Conservation (phyloP, 176 grass and related monocot genomes). For the Stipa capillata region DNA sequence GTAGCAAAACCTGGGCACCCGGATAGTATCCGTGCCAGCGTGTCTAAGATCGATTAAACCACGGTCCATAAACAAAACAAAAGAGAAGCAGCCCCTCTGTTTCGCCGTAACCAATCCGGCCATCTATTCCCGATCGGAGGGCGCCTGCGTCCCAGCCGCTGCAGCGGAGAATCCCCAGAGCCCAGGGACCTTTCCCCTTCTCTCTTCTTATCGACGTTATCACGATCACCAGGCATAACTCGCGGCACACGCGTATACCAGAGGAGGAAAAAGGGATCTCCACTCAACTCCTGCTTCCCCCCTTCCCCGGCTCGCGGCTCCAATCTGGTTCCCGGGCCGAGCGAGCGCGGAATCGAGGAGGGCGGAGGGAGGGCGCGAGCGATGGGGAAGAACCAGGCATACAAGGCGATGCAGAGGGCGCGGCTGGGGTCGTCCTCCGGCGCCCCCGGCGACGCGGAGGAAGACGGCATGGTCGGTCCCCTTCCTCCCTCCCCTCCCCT, state of each 20-base stretch:
- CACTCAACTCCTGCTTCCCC: background rate
- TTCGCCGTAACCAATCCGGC: no score
- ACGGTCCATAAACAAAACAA: no score
- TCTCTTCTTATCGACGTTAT: constrained; percentile 19
- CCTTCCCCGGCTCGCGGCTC: constrained; percentile 19
- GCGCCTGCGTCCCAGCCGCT: no score
- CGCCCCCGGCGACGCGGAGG: constrained; percentile 56
- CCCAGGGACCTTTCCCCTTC: no score
- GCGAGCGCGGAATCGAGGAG: background rate
- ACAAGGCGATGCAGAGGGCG: constrained; percentile 98
- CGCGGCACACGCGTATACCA: background rate
- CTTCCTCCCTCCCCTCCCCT: constrained; percentile 40
- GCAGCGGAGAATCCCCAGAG: no score
- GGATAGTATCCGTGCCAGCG: no score
- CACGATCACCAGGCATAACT: constrained; percentile 15
- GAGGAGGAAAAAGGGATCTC: constrained; percentile 12
- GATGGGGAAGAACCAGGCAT: constrained; percentile 98
- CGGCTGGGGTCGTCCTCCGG: constrained; percentile 79
- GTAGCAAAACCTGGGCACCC: no score
- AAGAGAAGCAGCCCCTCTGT: no score
- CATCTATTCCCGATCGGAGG: no score
- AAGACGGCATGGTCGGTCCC: constrained; percentile 99
- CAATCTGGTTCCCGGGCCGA: background rate
- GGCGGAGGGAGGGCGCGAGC: no score
- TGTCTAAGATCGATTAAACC: no score